Base-by-base conservation (phyloP, 2,329 filamentous ascomycete species). In the Colletotrichum cereale region DNA sequence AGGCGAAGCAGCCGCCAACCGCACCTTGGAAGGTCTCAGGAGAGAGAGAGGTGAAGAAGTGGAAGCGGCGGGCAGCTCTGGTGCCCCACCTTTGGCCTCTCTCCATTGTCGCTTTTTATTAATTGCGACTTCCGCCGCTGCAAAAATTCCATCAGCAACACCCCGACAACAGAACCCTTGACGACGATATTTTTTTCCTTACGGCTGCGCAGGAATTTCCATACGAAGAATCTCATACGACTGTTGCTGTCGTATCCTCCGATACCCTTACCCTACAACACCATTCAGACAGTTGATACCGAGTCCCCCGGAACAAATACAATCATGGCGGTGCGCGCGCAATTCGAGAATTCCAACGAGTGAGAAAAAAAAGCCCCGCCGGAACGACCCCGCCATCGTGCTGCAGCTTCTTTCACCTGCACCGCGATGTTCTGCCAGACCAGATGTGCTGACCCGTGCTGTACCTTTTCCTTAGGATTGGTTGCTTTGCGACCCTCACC, bases 401-500 rank as follows among this genome's bases (percentile, higher is more conserved):
- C 56, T 65, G 66, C 63, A 74, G 66, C 62, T 67, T 74, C 38
- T 58, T 64, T 53, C 38, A n/a, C 66, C 47, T 14, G 73, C 69
- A 72, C 75, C 73, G 26, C 26, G 42, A 57, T 63, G 60, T 62
- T 48, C 16, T 52, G 64, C 26, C 18, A 34, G 21, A 50, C 29
- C 36, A 67, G 57, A 68, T 60, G 42, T 67, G 73, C 73, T 79
- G 60, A 79, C 74, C 38, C 34, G 36, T n/a, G 44, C 24, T 38
- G 40, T 34, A 64, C 60, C 52, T 61, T n/a, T 63, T 24, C 50
- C 55, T 40, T 79, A 98, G 95, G 86, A 93, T 99, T 81, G 96
- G 96, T 82, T 96, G 98, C 80, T 99, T 99, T 84, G 86, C 95
- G 73, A 97, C 94, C 73, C 92, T 99, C 81, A 99, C 96, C 77